Evolutionary conservation across 176 grass and related monocot species (phyloP), one percentile per base, ranked within the genome.

Genomic region (Aegilops longissima): DNA sequence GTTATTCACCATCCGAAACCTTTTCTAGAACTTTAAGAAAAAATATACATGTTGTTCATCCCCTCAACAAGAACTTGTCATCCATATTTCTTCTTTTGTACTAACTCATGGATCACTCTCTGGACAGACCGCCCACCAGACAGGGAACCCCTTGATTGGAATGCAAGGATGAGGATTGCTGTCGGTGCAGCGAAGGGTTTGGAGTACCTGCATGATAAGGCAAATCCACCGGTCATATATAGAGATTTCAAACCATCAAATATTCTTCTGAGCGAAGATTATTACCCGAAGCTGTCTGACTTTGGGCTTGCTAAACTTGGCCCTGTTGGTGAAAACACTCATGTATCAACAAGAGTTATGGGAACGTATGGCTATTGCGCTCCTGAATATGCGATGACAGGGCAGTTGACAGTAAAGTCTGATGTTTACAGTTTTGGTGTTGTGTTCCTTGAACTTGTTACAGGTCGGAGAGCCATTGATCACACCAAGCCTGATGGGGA

Each of bases 371-470:
- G 97, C 56, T 98, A 98, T 81, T 98, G 94, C 9, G 97, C 97
- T 78, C 97, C 97, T 88, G 97, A 98, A 87, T 98, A 98, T 85
- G 97, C 97, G 70, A 98, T 98, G 97, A 98, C 97, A n/a, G 97
- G 97, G 72, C 97, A 98, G 83, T 80, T 98, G 58, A 98, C 97
- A 12, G 83, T 96, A 31, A 98, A 98, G 79, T 98, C 97, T 72
- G 97, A 98, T 79, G 97, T 98, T 81, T 98, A 98, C 82, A 98
- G 97, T 92, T 98, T 98, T 75, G 97, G 97, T 49, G 97, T 98
- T 67, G 97, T 98, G 30, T 98, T 98, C 84, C 97, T 98, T 80
- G 97, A 98, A 89, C 88, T 98, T 11, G 92, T 99, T 52, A 99
- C 97, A 6, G 97, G 97, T 4, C 89, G 92, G 23, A 96, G 91